Base-by-base conservation (phyloP, 306 rosid species). In the Trichosanthes cucumerina region DNA sequence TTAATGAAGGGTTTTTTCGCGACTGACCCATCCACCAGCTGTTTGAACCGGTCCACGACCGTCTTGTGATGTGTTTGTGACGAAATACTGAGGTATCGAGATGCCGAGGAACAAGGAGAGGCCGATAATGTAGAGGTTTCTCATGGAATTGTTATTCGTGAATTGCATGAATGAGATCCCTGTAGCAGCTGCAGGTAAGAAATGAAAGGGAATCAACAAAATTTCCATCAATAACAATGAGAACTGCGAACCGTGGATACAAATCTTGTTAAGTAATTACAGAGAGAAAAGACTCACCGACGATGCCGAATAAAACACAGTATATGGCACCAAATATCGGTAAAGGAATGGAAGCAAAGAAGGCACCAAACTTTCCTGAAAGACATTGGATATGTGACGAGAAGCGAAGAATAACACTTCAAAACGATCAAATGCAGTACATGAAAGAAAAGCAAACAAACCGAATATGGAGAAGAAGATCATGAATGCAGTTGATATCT, bases 341-440 rank as follows among this genome's bases (percentile, higher is more conserved):
- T 33, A 91, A 70, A 60, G 99, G 99, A 79, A 96, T 93, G 43
- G 98, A 96, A 33, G 99, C 99, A 33, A 96, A 96, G 79, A 96
- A 87, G 44, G 96, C 97, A 65, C 99, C 99, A 57, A 96, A 92
- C 86, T 96, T 96, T 41, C 98, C 99, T 96, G 90, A 82, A 87
- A 84, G 75, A 78, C 24, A 18, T 4, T 12, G 43, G 47, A 24
- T 83, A 70, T 41, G 24, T 43, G 46, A 79, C 24, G 73, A 75
- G 7, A 36, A 68, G 80, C 78, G 56, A 50, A 77, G 49, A 24
- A 23, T 23, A 77, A 43, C 52, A 8, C 11, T 7, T 58, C 7
- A 19, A 19, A 12, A 59, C 16, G 1, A 39, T 14, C 7, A 41
- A 41, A 5, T 14, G 50, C 23, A 7, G 56, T 23, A 53, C 62